Base-by-base conservation (phyloP, 352 stramenopile species). In the Phytophthora pini region DNA sequence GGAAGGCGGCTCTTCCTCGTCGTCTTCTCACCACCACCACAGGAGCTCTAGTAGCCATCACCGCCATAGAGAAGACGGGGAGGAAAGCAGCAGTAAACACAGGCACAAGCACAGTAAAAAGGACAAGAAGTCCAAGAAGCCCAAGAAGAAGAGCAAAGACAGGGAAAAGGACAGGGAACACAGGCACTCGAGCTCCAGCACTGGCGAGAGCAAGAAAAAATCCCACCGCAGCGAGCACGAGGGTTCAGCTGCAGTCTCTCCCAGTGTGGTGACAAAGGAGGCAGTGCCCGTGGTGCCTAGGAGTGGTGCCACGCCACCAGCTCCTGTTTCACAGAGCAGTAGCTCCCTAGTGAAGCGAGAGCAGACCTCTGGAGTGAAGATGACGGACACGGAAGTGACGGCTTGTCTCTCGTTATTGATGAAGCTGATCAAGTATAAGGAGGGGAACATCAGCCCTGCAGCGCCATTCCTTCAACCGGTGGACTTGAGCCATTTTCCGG, bases 371-470 rank as follows among this genome's bases (percentile, higher is more conserved):
- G 68, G 38, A 40, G 55, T 31, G 4, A 88, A 86, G 44, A 93
- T 93, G 86, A 74, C 72, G 12, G 82, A 93, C 7, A 55, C 74
- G 11, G 68, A 79, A 8, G 69, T 86, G 59, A 74, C 68, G 7
- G 75, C 80, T 13, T 95, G 86, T 43, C 75, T 89, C 0, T 61
- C 56, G 2, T 51, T 94, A 7, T 65, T 95, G 34, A 92, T 92
- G 79, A 92, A 91, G 53, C 58, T 95, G 58, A 90, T 94, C 76
- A 94, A 94, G 72, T 86, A 90, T 63, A 94, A 94, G 58, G 88
- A 94, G 56, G 82, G 76, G 1, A 88, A 74, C 54, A 76, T 91
- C 32, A 87, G 76, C 31, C 78, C 85, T 4, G 88, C 88, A 3
- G 79, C 84, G 11, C 87, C 88, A 8, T 95, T 95, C 49, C 70